Percentiles rank a stretch among this genome's conserved stretches.
Evolutionary conservation across 2,329 filamentous ascomycete genomes (phyloP).

Genomic region (Arthrobotrys pseudoclavata): DNA sequence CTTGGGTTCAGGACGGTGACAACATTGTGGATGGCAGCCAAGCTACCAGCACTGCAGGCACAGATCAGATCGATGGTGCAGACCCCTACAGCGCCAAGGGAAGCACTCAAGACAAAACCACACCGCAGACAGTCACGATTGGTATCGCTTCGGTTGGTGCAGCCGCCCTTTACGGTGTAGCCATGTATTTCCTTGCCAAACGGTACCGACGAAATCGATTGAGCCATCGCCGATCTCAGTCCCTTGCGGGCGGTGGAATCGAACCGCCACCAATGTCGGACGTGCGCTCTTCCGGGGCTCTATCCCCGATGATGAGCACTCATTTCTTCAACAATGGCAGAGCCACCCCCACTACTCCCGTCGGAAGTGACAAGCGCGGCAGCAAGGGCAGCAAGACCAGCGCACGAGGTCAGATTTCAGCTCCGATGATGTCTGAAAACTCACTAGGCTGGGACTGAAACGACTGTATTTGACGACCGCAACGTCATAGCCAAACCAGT

Average conservation of each 20-base stretch:
- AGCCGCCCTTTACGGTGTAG: slow-evolving; percentile 88
- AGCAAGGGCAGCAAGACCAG: slow-evolving; percentile 72
- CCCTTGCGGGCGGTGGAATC: slow-evolving; percentile 72
- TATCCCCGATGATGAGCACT: slow-evolving; percentile 66
- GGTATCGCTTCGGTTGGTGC: slow-evolving; percentile 82
- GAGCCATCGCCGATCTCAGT: slow-evolving; percentile 81
- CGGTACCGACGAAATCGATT: slow-evolving; percentile 89
- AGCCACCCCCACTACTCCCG: slow-evolving; percentile 67
- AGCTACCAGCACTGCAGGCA: slow-evolving; percentile 64
- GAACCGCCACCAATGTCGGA: slow-evolving; percentile 70
- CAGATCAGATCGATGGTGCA: slow-evolving; percentile 64
- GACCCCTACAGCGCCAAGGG: slow-evolving; percentile 61
- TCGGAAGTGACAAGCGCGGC: slow-evolving; percentile 77
- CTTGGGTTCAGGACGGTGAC: slow-evolving; percentile 60
- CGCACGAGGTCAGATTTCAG: slow-evolving; percentile 79
- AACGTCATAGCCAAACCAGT: slow-evolving; percentile 41
- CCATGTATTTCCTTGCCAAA: slow-evolving; percentile 93
- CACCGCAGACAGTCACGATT: slow-evolving; percentile 77
- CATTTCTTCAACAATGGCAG: slow-evolving; percentile 66
- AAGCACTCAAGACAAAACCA: slow-evolving; percentile 71
- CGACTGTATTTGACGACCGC: slow-evolving; percentile 45
- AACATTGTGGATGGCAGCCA: slow-evolving; percentile 66
- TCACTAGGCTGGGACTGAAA: slow-evolving; percentile 92
- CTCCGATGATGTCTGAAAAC: slow-evolving; percentile 92
- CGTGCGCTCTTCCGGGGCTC: slow-evolving; percentile 68